Evolutionary conservation across 495 filamentous ascomycete species (phyloP).

Genomic region (Penicillium atrosanguineum): DNA sequence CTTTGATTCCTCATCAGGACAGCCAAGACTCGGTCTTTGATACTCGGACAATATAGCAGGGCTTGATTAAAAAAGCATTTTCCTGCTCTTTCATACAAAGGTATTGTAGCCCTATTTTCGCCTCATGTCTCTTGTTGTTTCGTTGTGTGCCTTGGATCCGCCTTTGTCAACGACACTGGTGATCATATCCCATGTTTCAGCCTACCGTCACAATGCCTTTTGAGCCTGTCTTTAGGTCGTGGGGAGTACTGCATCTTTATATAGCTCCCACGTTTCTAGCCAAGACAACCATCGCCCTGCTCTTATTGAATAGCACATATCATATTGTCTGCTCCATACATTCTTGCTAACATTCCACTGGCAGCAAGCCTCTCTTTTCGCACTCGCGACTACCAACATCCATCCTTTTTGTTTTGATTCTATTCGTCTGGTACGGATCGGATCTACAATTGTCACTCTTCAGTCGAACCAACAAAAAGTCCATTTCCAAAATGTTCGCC

Average conservation of each 20-base stretch:
- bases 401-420: constrained; percentile 25
- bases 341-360: constrained; percentile 5
- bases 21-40: constrained; percentile 1
- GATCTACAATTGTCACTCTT: constrained; percentile 12
- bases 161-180: neutral
- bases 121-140: neutral
- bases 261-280: neutral
- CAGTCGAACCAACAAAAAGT: constrained; percentile 25
- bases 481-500: constrained; percentile 39
- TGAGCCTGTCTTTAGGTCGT: neutral
- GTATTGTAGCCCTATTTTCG: constrained; percentile 19
- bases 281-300: neutral
- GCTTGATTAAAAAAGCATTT: constrained; percentile 7
- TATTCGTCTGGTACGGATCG: constrained; percentile 46
- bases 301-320: neutral
- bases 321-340: neutral
- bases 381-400: constrained; percentile 18
- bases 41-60: constrained; percentile 2
- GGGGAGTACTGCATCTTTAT: neutral
- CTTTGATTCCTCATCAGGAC: neutral
- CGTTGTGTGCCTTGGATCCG: neutral
- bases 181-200: constrained; percentile 2
- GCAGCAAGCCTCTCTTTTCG: constrained; percentile 13
- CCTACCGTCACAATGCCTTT: constrained; percentile 4
- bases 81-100: constrained; percentile 15